Conservation (phyloP, 345 rosid species). For the Citrus glauca region DNA sequence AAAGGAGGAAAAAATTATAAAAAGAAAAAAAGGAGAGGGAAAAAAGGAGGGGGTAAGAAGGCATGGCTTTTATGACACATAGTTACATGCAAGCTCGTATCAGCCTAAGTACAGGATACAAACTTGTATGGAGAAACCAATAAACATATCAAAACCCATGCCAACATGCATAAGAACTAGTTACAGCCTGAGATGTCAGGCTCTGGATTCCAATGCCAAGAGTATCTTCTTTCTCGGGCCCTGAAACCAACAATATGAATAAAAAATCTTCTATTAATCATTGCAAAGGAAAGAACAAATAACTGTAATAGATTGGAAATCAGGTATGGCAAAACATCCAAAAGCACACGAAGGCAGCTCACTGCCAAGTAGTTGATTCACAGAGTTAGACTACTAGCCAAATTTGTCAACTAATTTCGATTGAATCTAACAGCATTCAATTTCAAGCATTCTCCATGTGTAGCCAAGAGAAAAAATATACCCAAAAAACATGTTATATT, state of each 20-base stretch:
- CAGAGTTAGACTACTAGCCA: neutral
- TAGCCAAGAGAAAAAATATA: neutral
- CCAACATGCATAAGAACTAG: conserved; percentile 1
- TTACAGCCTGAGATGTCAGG: conserved; percentile 25
- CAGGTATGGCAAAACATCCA: neutral
- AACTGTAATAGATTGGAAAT: neutral
- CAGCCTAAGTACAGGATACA: conserved; percentile 20
- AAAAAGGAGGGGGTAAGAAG: neutral
- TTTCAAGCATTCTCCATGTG: neutral
- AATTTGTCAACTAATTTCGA: neutral
- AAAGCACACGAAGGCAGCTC: neutral
- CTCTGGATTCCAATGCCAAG: conserved; percentile 72
- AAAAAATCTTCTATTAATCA: conserved; percentile 4
- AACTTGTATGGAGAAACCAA: conserved; percentile 5
- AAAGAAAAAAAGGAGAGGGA: no score
- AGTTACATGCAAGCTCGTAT: conserved; percentile 22
- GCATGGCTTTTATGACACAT: neutral
- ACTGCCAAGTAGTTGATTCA: neutral
- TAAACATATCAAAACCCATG: conserved; percentile 11
- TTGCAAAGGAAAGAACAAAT: neutral
- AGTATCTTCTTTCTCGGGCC: conserved; percentile 98
- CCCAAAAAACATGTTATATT: neutral
- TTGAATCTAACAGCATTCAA: neutral
- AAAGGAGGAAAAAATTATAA: neutral
- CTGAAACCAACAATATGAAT: conserved; percentile 39